Conservation (phyloP, 1,284 basidiomycete genomes). For the Ganoderma lingzhi region DNA sequence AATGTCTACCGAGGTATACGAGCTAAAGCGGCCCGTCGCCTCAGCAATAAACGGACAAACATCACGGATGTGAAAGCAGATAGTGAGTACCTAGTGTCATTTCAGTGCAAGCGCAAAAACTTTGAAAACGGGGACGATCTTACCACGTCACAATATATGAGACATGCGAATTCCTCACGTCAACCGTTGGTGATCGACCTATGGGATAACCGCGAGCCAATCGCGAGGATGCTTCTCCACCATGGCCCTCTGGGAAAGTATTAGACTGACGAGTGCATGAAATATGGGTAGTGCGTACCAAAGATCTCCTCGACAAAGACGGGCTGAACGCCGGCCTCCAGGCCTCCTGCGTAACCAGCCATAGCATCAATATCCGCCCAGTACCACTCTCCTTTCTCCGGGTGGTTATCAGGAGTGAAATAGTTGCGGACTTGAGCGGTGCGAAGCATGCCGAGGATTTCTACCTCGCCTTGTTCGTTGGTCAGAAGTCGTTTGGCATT, state of each 20-base stretch:
- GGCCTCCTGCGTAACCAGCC: conserved; percentile 82
- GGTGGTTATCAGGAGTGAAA: conserved; percentile 92
- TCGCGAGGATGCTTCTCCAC: conserved; percentile 70
- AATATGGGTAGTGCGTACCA: conserved; percentile 54
- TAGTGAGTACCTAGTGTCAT: conserved; percentile 67
- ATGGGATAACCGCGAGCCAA: conserved; percentile 85
- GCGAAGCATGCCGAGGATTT: conserved; percentile 81
- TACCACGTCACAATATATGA: conserved; percentile 98
- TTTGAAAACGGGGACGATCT: conserved; percentile 26
- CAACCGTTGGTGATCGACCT: conserved; percentile 85
- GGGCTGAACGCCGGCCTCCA: conserved; percentile 75
- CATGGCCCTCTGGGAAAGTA: conserved; percentile 76
- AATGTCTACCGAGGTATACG: conserved; percentile 42
- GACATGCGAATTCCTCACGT: conserved; percentile 93
- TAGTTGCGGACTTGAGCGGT: conserved; percentile 72
- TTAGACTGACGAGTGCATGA: conserved; percentile 13
- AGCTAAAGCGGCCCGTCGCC: conserved; percentile 51
- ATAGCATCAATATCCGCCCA: conserved; percentile 90
- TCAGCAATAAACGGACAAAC: conserved; percentile 65
- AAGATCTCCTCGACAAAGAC: conserved; percentile 90
- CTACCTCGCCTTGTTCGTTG: conserved; percentile 61
- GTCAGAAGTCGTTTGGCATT: conserved; percentile 40
- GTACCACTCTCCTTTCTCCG: conserved; percentile 87
- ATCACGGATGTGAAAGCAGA: conserved; percentile 73
- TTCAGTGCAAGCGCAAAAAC: conserved; percentile 7